Evolutionary conservation across 2,329 filamentous ascomycete genomes (phyloP).

Genomic region (Ophiostoma sp.): DNA sequence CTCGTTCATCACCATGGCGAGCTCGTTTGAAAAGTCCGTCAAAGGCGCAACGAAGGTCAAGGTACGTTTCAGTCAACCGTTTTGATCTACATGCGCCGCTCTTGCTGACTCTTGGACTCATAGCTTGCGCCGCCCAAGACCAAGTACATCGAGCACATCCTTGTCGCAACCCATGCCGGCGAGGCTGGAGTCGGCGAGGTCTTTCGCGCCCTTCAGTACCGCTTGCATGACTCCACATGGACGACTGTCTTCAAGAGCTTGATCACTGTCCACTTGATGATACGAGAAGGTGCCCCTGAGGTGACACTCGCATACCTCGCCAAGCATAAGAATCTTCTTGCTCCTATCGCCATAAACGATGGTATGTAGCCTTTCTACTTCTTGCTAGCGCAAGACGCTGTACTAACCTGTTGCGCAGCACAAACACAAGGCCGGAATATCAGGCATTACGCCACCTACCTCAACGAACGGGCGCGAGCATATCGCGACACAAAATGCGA

Average conservation of each 20-base stretch:
- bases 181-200: conserved; percentile 94
- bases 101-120: not conserved
- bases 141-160: conserved; percentile 98
- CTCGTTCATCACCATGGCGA: conserved; percentile 53
- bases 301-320: conserved; percentile 81
- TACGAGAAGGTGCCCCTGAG: conserved; percentile 86
- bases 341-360: conserved; percentile 87
- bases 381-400: no score
- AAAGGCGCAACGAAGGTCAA: conserved; percentile 99
- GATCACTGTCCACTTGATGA: conserved; percentile 95
- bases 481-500: conserved; percentile 82
- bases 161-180: conserved; percentile 88
- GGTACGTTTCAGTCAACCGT: conserved; percentile 45
- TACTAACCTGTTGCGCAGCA: conserved; percentile 46
- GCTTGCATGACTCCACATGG: conserved; percentile 94
- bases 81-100: not conserved
- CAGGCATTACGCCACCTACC: conserved; percentile 81
- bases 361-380: conserved; percentile 49
- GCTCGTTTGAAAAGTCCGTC: conserved; percentile 96
- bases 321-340: conserved; percentile 74
- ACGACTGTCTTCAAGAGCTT: conserved; percentile 98
- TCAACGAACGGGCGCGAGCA: conserved; percentile 73
- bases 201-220: conserved; percentile 82
- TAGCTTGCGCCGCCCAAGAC: conserved; percentile 94
- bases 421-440: conserved; percentile 96